Conservation (phyloP, 2,329 filamentous ascomycete species). For the Cladophialophora yegresii region DNA sequence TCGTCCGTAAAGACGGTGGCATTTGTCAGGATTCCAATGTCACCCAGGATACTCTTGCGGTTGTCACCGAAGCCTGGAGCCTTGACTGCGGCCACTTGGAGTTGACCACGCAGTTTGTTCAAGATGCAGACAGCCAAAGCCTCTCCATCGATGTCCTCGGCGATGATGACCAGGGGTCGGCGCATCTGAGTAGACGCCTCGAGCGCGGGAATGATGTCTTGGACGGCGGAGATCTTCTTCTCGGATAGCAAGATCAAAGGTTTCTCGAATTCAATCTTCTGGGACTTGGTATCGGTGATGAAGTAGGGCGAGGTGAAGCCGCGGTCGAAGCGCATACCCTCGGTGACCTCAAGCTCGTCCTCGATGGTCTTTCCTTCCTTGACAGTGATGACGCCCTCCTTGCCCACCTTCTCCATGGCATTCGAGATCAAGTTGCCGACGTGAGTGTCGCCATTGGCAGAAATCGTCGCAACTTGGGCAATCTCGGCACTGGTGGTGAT, state of each 20-base stretch:
- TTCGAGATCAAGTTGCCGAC: constrained; percentile 94
- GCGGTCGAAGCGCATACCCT: constrained; percentile 99
- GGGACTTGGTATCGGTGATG: constrained; percentile 97
- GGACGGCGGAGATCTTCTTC: constrained; percentile 99
- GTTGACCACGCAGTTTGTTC: constrained; percentile 99
- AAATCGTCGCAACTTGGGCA: constrained; percentile 97
- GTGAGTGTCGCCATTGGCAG: constrained; percentile 93
- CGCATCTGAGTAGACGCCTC: constrained; percentile 95
- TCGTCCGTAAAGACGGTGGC: constrained; percentile 97
- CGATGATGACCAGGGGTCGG: constrained; percentile 95
- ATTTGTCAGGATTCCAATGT: constrained; percentile 93
- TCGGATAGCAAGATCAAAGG: constrained; percentile 96
- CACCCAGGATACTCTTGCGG: constrained; percentile 98
- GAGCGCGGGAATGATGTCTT: constrained; percentile 97
- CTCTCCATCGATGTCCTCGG: constrained; percentile 98
- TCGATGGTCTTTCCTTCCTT: constrained; percentile 99
- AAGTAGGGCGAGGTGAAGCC: constrained; percentile 99
- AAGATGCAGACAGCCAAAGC: constrained; percentile 98
- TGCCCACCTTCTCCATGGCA: constrained; percentile 99
- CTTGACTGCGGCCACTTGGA: constrained; percentile 98
- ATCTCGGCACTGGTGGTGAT: constrained; percentile 98
- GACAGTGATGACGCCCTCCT: constrained; percentile 99
- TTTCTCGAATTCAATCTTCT: constrained; percentile 99
- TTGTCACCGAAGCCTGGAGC: constrained; percentile 99
- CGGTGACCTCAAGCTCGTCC: constrained; percentile 97